A percentile compares a stretch with the other conserved stretches of the same genome.
Evolutionary conservation across 2,329 filamentous ascomycete genomes (phyloP).

Genomic region (Fusarium chuoi): DNA sequence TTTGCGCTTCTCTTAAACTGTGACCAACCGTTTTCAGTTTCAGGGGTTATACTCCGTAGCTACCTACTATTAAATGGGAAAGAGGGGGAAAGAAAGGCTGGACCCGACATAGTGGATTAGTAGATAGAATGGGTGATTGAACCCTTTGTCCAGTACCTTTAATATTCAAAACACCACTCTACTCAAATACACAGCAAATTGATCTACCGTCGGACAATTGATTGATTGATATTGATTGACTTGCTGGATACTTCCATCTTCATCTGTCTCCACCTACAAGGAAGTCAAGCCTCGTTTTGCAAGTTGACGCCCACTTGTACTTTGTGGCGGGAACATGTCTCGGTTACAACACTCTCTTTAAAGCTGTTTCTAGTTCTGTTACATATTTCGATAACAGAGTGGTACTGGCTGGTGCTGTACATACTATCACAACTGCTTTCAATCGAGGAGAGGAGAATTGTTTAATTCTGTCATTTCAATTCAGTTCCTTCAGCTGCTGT

Average conservation of each 20-base stretch:
- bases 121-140: constrained; percentile 1
- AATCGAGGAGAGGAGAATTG: constrained; percentile 20
- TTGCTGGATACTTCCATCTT: neutral
- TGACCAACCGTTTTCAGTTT: constrained; percentile 14
- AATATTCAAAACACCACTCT: neutral
- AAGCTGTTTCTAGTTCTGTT: constrained; percentile 31
- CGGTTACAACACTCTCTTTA: constrained; percentile 40
- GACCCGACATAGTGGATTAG: constrained; percentile 23
- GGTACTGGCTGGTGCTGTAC: constrained; percentile 1
- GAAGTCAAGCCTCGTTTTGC: constrained; percentile 13
- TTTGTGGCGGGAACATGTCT: constrained; percentile 54
- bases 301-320: constrained; percentile 16
- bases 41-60: constrained; percentile 1
- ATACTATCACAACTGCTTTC: constrained; percentile 8
- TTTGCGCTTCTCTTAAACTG: neutral
- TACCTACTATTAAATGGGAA: neutral
- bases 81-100: constrained; percentile 1
- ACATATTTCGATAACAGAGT: neutral
- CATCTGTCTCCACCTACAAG: neutral
- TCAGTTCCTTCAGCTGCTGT: constrained; percentile 1
- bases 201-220: neutral
- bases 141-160: constrained; percentile 5
- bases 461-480: neutral
- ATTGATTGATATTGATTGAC: neutral
- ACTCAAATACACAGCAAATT: neutral